phyloP scores from a whole-genome alignment of 1,284 basidiomycete genomes.

The Melampsora americana region DNA sequence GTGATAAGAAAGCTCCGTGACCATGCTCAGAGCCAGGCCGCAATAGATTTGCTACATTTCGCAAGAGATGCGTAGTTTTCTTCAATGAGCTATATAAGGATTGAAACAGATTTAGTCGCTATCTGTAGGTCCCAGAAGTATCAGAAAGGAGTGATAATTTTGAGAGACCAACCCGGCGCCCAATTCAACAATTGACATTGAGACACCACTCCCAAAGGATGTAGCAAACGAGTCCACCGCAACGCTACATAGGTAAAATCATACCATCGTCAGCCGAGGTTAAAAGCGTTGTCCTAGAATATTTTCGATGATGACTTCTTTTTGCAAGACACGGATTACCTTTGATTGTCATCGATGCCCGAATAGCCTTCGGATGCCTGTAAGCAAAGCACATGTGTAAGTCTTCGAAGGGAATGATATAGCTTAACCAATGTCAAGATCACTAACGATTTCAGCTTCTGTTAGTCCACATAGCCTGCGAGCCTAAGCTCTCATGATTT shows the following conservation, averaged over 20 bases:
- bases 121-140: too few relatives aligned
- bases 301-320: too few relatives aligned
- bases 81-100: conserved; percentile 28
- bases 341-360: not conserved
- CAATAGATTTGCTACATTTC: conserved; percentile 27
- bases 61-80: conserved; percentile 39
- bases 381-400: not conserved
- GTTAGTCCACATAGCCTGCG: conserved; percentile 9
- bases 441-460: not conserved
- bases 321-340: not conserved
- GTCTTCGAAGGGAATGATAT: not conserved
- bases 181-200: conserved; percentile 33
- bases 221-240: not conserved
- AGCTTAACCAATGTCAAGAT: not conserved
- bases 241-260: too few relatives aligned
- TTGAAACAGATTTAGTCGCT: too few relatives aligned
- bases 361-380: not conserved
- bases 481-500: not conserved
- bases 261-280: too few relatives aligned
- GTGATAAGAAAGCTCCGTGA: not conserved
- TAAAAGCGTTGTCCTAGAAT: too few relatives aligned
- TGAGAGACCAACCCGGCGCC: conserved; percentile 26
- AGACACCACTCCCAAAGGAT: not conserved
- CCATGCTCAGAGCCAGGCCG: not conserved
- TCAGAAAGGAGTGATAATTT: not conserved